Evolutionary conservation across 768 basidiomycete species (phyloP), one percentile per base, ranked within the genome.

Genomic region (Collybia sordida): DNA sequence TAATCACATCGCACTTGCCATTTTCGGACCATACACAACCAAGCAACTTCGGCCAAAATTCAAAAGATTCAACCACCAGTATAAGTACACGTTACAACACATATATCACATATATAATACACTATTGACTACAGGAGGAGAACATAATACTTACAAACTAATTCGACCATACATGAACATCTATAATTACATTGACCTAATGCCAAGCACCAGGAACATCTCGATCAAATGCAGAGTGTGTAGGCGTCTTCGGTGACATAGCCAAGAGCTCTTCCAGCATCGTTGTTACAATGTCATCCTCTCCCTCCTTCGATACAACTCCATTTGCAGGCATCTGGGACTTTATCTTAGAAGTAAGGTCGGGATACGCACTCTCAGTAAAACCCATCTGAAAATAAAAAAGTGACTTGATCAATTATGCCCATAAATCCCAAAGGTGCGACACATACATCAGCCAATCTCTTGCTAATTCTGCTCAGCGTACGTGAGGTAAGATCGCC

Each of bases 201-300:
- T 71, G 63, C 80, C 79, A 81, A 15, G 73, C 72, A 6, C 76
- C 80, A 38, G 77, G 77, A 45, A 73, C 62, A 27, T 67, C 68
- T 23, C 62, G 57, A 25, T 70, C 59, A 39, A 70, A 72, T 2
- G 66, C 71, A 27, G 73, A 69, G 12, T 69, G 72, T 31, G 64
- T 63, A 44, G 70, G 62, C 7, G 67, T 62, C 51, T 67, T 72
- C 17, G 71, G 68, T 14, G 71, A 64, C 51, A 64, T 64, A 3
- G 79, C 70, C 39, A 86, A 65, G 43, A 88, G 67, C 37, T 80
- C 80, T 56, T 88, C 79, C 40, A 86, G 64, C 55, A 88, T 55
- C 5, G 72, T 80, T 11, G 83, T 85, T 25, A 86, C 81, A 45
- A 87, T 78, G 47, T 85, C 78, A 56, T 86, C 85, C 61, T 88